These are phyloP conservation scores for Pyrenophora graminea DNA, from an alignment of 2,329 filamentous ascomycete species.

Conservation along the genomic window DNA sequence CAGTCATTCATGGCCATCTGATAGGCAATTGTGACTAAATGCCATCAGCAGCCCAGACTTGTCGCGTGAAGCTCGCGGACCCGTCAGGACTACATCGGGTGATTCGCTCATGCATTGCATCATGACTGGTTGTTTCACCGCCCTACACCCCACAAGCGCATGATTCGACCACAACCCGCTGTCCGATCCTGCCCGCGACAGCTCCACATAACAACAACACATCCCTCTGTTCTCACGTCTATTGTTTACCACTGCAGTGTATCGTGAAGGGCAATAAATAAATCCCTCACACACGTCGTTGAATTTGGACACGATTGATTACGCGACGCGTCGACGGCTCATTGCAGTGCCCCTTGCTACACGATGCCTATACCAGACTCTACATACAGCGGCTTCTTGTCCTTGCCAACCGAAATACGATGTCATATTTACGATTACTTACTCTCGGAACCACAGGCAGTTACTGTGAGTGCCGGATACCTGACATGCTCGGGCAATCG, in stretches of 20 bases:
- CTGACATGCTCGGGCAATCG: constrained; percentile 35
- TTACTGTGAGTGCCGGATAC: constrained; percentile 48
- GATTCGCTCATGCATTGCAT: constrained; percentile 18
- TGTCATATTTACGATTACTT: constrained; percentile 50
- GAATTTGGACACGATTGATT: background rate
- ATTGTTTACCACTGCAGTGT: background rate
- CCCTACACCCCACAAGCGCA: constrained; percentile 10
- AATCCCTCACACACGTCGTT: background rate
- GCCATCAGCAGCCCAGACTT: constrained; percentile 5
- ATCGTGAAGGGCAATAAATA: background rate
- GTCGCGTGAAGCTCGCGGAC: constrained; percentile 18
- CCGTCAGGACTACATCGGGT: constrained; percentile 6
- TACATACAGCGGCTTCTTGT: constrained; percentile 22
- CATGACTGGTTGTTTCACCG: constrained; percentile 20
- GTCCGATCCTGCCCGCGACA: background rate
- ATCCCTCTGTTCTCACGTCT: background rate
- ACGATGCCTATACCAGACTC: constrained; percentile 3
- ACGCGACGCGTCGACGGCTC: background rate
- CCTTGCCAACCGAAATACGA: constrained; percentile 48
- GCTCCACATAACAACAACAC: constrained; percentile 11
- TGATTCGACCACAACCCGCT: constrained; percentile 17
- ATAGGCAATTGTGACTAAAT: constrained; percentile 10
- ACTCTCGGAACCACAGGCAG: constrained; percentile 40
- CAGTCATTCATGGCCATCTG: constrained; percentile 7
- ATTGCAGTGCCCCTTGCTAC: background rate